phyloP scores from a whole-genome alignment of 169 alveolate genomes.

The Prorocentrum cordatum region DNA sequence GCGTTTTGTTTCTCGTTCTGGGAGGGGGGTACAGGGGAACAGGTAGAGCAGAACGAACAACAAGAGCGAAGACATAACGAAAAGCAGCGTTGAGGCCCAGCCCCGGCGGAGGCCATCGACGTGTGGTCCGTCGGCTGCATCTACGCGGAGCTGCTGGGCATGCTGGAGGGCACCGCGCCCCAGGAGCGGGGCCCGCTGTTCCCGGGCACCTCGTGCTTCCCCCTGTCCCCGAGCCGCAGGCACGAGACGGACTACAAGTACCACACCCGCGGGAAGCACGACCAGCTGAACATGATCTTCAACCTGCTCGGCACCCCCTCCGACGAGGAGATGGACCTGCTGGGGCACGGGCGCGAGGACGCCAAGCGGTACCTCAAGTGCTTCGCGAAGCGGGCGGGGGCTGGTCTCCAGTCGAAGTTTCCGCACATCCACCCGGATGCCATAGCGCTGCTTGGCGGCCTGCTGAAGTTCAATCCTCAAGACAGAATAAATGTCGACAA shows the following conservation, averaged over 20 bases:
- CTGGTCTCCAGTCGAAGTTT: neutral
- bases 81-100: too few relatives aligned
- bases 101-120: conserved; percentile 97
- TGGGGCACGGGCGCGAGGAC: conserved; percentile 82
- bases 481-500: conserved; percentile 87
- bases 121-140: conserved; percentile 98
- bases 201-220: conserved; percentile 63
- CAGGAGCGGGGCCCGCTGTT: conserved; percentile 68
- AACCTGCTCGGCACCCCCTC: conserved; percentile 94
- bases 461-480: conserved; percentile 88
- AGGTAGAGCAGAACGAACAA: too few relatives aligned
- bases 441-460: conserved; percentile 83
- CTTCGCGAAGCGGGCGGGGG: too few relatives aligned
- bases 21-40: too few relatives aligned
- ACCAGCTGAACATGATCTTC: conserved; percentile 91
- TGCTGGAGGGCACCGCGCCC: conserved; percentile 79
- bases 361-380: conserved; percentile 75
- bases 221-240: conserved; percentile 44
- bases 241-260: conserved; percentile 54
- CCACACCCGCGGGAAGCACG: conserved; percentile 73
- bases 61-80: too few relatives aligned
- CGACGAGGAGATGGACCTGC: conserved; percentile 87
- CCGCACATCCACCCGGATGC: conserved; percentile 74
- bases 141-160: conserved; percentile 90
- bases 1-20: too few relatives aligned